phyloP scores from a whole-genome alignment of 805 yeast species.

The Wickerhamiella slavikovae region DNA sequence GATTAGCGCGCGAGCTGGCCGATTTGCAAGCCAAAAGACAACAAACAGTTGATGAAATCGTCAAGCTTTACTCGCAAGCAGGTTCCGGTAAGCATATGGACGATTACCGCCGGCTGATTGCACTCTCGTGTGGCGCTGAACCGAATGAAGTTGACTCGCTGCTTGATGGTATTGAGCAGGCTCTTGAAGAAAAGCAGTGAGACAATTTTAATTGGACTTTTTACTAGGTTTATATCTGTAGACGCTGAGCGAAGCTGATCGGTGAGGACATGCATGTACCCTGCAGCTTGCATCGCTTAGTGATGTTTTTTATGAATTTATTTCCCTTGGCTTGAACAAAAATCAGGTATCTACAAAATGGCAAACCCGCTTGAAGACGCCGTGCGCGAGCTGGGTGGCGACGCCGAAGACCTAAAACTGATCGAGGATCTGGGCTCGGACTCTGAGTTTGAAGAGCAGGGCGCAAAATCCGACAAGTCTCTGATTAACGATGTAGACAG shows the following conservation, averaged over 20 bases:
- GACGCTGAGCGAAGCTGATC: no score
- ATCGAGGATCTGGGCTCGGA: conserved; percentile 30
- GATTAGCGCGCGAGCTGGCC: conserved; percentile 20
- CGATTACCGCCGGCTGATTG: conserved; percentile 60
- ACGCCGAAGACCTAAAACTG: conserved; percentile 57
- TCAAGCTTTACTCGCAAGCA: conserved; percentile 24
- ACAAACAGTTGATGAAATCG: conserved; percentile 4
- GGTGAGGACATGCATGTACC: no score
- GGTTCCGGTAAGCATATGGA: conserved; percentile 37
- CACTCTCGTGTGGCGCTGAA: conserved; percentile 55
- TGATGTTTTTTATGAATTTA: no score
- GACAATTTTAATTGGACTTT: not conserved
- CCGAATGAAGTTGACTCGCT: conserved; percentile 64
- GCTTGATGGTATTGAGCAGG: conserved; percentile 54
- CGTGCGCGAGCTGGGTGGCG: conserved; percentile 68
- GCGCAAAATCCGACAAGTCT: conserved; percentile 9
- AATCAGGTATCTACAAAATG: no score
- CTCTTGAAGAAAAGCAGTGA: conserved; percentile 10
- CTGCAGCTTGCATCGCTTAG: no score
- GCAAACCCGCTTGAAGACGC: no score
- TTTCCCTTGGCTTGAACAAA: no score
- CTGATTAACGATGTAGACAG: conserved; percentile 10
- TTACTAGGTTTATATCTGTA: no score
- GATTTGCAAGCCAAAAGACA: conserved; percentile 20
- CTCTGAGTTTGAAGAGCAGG: conserved; percentile 17